Conservation (phyloP, 2,329 filamentous ascomycete genomes). For the Fusarium mundagurra region DNA sequence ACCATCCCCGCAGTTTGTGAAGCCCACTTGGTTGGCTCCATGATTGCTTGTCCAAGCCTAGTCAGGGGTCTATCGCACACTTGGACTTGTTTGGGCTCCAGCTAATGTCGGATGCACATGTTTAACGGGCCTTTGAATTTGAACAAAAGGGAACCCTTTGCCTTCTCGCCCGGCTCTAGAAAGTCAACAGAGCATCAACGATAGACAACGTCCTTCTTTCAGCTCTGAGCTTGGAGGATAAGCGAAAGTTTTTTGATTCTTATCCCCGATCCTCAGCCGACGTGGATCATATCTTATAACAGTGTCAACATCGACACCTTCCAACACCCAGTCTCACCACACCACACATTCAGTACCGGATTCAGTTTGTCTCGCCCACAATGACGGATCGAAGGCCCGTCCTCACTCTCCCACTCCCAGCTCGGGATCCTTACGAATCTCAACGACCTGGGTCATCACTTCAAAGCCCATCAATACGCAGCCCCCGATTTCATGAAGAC, state of each 20-base stretch:
- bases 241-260: neutral
- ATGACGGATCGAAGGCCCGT: slow-evolving; percentile 45
- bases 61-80: slow-evolving; percentile 42
- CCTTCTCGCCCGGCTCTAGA: slow-evolving; percentile 10
- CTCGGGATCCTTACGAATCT: slow-evolving; percentile 31
- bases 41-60: slow-evolving; percentile 42
- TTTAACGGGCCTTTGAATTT: slow-evolving; percentile 24
- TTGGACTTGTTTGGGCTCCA: slow-evolving; percentile 24
- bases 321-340: neutral
- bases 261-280: neutral
- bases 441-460: slow-evolving; percentile 34
- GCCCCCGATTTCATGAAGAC: slow-evolving; percentile 51
- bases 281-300: neutral
- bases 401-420: slow-evolving; percentile 43
- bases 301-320: slow-evolving; percentile 6
- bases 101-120: slow-evolving; percentile 36
- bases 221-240: neutral
- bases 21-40: slow-evolving; percentile 36
- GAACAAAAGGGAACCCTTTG: slow-evolving; percentile 32
- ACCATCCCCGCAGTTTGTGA: slow-evolving; percentile 34
- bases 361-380: slow-evolving; percentile 24
- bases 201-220: slow-evolving; percentile 1
- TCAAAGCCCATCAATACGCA: slow-evolving; percentile 38
- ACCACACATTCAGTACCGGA: slow-evolving; percentile 7
- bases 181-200: slow-evolving; percentile 27